A percentile compares a stretch with the other conserved stretches of the same genome.
Evolutionary conservation across 177 flowering plant species (phyloP).

Genomic region (Vitis hybrid): DNA sequence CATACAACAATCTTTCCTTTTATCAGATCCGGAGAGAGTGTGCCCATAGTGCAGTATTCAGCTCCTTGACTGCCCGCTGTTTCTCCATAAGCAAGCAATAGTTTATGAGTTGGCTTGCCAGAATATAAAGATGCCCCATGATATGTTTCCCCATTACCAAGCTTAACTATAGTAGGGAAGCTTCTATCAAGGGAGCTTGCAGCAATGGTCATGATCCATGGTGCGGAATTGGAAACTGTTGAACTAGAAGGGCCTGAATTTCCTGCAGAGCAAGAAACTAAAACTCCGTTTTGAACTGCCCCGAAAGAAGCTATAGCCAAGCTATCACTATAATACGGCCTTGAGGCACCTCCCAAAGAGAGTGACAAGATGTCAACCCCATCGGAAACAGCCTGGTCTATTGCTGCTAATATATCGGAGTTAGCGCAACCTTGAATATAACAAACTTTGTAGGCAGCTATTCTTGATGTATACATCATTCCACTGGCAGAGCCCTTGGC

Average conservation of each 20-base stretch:
- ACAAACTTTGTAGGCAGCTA: slow-evolving; percentile 74
- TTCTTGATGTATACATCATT: slow-evolving; percentile 45
- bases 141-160: slow-evolving; percentile 42
- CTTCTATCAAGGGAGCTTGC: slow-evolving; percentile 60
- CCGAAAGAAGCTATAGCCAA: slow-evolving; percentile 62
- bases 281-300: slow-evolving; percentile 50
- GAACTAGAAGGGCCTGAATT: slow-evolving; percentile 52
- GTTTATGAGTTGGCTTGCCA: slow-evolving; percentile 28
- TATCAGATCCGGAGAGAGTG: slow-evolving; percentile 38
- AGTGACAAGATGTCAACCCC: slow-evolving; percentile 71
- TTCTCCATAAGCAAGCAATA: slow-evolving; percentile 41
- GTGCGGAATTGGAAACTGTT: slow-evolving; percentile 52
- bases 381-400: slow-evolving; percentile 58
- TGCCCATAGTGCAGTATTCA: slow-evolving; percentile 33
- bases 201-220: slow-evolving; percentile 73
- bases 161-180: slow-evolving; percentile 49
- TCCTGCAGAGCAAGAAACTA: slow-evolving; percentile 65
- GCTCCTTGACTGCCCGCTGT: slow-evolving; percentile 40
- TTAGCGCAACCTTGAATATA: slow-evolving; percentile 46
- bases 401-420: slow-evolving; percentile 64
- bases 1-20: slow-evolving; percentile 61
- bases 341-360: slow-evolving; percentile 52
- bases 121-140: slow-evolving; percentile 53
- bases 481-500: slow-evolving; percentile 69
- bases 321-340: slow-evolving; percentile 41